Base-by-base conservation (phyloP, 2,329 filamentous ascomycete genomes). In the Coniosporium uncinatum region DNA sequence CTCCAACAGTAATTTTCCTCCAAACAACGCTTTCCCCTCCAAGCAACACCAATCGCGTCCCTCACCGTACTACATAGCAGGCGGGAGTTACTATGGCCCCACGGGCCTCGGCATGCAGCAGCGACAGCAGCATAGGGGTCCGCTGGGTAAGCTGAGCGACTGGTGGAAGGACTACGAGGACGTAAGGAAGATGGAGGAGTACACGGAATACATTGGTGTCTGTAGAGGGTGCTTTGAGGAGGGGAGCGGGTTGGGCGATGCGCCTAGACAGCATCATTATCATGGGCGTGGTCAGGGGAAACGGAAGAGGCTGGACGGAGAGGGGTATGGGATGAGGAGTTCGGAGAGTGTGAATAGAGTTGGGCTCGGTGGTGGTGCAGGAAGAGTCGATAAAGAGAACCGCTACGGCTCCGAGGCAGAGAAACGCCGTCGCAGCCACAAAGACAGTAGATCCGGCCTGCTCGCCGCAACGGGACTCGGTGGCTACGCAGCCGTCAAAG, bases 161-260 rank as follows among this genome's bases (percentile, higher is more conserved):
- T 83, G 73, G 66, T 81, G 74, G 75, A 78, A 70, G 53, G 79
- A 77, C 46, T 70, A 78, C 1, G 78, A 83, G 46, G 79, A 78
- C n/a, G 77, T 83, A 1, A 72, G 70, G 16, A 74, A 75, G 53
- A 83, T 80, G 63, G 79, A 83, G 56, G 78, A 82, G 53, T 83
- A 83, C 51, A 82, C 79, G 1, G 78, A 83, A 57, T 74, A 76
- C 44, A 82, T 81, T 49, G 79, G 79, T 18, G 74, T 83, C 3
- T 83, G 79, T 61, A 78, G 73, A 47, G 66, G 79, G 49, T 83
- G 79, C 55, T 83, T 83, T 51, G 78, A 81, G 45, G 78, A 79
- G 5, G 67, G 71, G 6, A 75, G 73, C 14, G 71, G 67, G 3
- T 69, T 74, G 3, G 55, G 62, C 44, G 71, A 81, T 53, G 79